These are phyloP conservation scores for Aspergillus cristatus DNA, from an alignment of 495 filamentous ascomycete genomes.

Conservation along the genomic window DNA sequence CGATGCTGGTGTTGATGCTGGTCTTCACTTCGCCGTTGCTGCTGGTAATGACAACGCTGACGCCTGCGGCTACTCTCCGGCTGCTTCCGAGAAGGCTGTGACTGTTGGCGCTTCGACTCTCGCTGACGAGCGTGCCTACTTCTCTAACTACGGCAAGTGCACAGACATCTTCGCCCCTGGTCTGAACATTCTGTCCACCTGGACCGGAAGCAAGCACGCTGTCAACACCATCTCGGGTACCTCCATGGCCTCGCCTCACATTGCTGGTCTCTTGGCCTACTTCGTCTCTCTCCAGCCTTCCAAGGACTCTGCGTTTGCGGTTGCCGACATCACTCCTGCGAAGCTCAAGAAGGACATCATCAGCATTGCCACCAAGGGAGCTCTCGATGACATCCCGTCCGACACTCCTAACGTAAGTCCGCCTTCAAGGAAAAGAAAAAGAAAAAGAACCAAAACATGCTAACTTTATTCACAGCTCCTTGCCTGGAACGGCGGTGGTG, in stretches of 20 bases:
- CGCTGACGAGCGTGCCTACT: conserved; percentile 94
- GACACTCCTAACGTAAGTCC: conserved; percentile 69
- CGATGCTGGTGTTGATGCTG: conserved; percentile 82
- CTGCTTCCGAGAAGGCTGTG: conserved; percentile 82
- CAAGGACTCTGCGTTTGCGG: conserved; percentile 78
- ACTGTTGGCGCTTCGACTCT: conserved; percentile 95
- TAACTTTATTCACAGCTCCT: conserved; percentile 56
- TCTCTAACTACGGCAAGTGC: conserved; percentile 99
- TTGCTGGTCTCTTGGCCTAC: conserved; percentile 94
- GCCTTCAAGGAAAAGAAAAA: neutral
- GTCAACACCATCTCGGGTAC: conserved; percentile 98
- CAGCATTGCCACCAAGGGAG: conserved; percentile 68
- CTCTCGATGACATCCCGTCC: conserved; percentile 73
- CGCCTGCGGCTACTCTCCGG: conserved; percentile 99
- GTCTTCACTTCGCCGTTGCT: conserved; percentile 94
- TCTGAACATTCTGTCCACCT: conserved; percentile 93
- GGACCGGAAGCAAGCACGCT: conserved; percentile 90
- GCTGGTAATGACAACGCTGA: conserved; percentile 98
- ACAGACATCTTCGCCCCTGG: conserved; percentile 99
- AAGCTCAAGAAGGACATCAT: conserved; percentile 88
- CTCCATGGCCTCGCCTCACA: conserved; percentile 98
- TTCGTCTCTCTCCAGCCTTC: conserved; percentile 91
- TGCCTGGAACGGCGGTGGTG: conserved; percentile 98
- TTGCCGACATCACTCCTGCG: conserved; percentile 83
- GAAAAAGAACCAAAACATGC: conserved; percentile 9